Evolutionary conservation across 345 rosid species (phyloP).

Genomic region (Moricandia moricandioides): DNA sequence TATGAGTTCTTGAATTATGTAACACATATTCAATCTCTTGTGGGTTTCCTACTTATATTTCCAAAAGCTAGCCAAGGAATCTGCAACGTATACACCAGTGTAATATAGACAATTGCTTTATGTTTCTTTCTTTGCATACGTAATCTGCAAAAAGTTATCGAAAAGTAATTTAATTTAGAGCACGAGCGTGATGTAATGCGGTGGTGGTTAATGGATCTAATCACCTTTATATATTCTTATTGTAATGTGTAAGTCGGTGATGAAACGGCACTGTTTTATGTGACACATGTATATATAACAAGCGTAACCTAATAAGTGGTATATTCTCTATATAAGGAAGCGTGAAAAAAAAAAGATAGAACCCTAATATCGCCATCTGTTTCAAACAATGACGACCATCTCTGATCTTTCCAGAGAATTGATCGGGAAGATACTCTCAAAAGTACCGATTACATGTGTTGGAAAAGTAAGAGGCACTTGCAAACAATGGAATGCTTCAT

Average conservation of each 20-base stretch:
- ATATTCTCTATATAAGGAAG: neutral
- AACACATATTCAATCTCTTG: constrained; percentile 8
- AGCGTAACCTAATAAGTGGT: neutral
- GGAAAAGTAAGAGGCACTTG: too few species aligned
- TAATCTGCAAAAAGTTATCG: constrained; percentile 16
- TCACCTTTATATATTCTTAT: too few species aligned
- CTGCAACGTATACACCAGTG: constrained; percentile 14
- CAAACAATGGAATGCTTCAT: too few species aligned
- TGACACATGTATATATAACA: neutral
- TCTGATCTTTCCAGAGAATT: neutral
- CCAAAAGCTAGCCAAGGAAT: constrained; percentile 5
- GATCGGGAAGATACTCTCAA: neutral
- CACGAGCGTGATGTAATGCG: constrained; percentile 33
- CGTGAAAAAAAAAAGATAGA: neutral
- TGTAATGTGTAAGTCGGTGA: too few species aligned
- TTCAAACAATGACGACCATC: neutral
- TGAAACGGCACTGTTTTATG: neutral
- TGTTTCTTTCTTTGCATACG: constrained; percentile 19
- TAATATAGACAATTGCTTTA: constrained; percentile 2
- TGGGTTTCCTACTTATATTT: constrained; percentile 22
- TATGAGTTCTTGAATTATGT: constrained; percentile 11
- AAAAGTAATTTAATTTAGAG: constrained; percentile 15
- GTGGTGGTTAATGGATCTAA: constrained; percentile 34
- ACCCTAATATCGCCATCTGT: neutral
- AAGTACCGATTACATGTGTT: too few species aligned